A percentile compares a stretch with the other conserved stretches of the same genome.
Evolutionary conservation across 164 flowering plant species (phyloP).

Genomic region (Cinnamomum chago): DNA sequence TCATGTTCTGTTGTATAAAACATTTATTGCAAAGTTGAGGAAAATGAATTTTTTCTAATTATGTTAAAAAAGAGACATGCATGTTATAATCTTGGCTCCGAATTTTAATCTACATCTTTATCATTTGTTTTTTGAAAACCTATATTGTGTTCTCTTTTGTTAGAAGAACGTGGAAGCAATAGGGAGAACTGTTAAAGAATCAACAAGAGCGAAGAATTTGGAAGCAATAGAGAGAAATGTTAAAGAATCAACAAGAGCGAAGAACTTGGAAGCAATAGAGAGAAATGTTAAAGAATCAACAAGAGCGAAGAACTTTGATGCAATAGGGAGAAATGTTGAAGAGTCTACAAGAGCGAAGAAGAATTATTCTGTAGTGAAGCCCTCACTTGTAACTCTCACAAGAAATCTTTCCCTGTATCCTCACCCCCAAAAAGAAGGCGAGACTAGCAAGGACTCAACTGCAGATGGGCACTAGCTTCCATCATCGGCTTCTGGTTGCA

Average conservation of each 20-base stretch:
- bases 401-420: constrained; percentile 44
- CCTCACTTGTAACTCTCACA: constrained; percentile 35
- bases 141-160: not conserved
- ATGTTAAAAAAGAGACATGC: not conserved
- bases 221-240: constrained; percentile 14
- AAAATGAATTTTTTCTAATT: not conserved
- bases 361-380: constrained; percentile 7
- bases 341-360: constrained; percentile 10
- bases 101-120: not conserved
- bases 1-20: no score
- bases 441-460: not conserved
- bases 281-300: constrained; percentile 12
- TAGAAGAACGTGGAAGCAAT: constrained; percentile 18
- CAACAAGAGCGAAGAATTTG: constrained; percentile 5
- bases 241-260: constrained; percentile 11
- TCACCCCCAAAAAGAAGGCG: constrained; percentile 1
- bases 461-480: not conserved
- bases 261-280: constrained; percentile 7
- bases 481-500: not conserved
- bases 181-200: constrained; percentile 12
- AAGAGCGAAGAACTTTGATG: constrained; percentile 3
- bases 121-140: not conserved
- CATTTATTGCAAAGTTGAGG: not conserved
- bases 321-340: constrained; percentile 13
- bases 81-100: no score